These are phyloP conservation scores for Polyplosphaeria fusca DNA, from an alignment of 495 filamentous ascomycete species.

Conservation along the genomic window DNA sequence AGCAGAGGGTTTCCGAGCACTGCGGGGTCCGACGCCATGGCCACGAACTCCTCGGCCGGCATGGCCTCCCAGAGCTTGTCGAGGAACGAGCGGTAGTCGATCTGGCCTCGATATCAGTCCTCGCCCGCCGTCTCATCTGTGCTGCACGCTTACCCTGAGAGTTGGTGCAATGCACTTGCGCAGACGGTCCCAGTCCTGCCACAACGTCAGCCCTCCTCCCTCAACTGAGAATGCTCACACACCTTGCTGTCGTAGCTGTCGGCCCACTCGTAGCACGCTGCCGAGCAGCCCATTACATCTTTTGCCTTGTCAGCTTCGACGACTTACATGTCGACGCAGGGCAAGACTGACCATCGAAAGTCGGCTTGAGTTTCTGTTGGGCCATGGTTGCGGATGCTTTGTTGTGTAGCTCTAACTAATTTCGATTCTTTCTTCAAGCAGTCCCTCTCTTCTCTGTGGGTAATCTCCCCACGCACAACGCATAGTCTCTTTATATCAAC, in stretches of 20 bases:
- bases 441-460: too few species aligned
- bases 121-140: not conserved
- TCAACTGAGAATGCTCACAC: not conserved
- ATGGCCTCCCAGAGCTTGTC: slow-evolving; percentile 69
- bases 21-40: slow-evolving; percentile 62
- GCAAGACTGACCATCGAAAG: slow-evolving; percentile 29
- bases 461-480: too few species aligned
- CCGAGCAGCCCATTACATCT: slow-evolving; percentile 43
- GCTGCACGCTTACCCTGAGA: slow-evolving; percentile 49
- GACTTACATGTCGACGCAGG: not conserved
- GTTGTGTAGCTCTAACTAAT: too few species aligned
- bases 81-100: slow-evolving; percentile 75
- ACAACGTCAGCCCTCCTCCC: slow-evolving; percentile 13
- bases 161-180: slow-evolving; percentile 69
- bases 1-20: slow-evolving; percentile 70
- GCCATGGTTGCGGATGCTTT: slow-evolving; percentile 13
- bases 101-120: slow-evolving; percentile 27
- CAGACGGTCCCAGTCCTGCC: slow-evolving; percentile 71
- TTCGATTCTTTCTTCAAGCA: too few species aligned
- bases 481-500: slow-evolving; percentile 18
- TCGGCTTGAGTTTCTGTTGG: slow-evolving; percentile 14
- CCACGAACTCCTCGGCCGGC: slow-evolving; percentile 67
- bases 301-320: slow-evolving; percentile 1
- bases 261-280: slow-evolving; percentile 64
- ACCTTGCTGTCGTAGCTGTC: slow-evolving; percentile 75